Percentiles rank a stretch among this genome's conserved stretches.
Conservation (phyloP, 805 yeast species). For the Priceomyces haplophilus region DNA sequence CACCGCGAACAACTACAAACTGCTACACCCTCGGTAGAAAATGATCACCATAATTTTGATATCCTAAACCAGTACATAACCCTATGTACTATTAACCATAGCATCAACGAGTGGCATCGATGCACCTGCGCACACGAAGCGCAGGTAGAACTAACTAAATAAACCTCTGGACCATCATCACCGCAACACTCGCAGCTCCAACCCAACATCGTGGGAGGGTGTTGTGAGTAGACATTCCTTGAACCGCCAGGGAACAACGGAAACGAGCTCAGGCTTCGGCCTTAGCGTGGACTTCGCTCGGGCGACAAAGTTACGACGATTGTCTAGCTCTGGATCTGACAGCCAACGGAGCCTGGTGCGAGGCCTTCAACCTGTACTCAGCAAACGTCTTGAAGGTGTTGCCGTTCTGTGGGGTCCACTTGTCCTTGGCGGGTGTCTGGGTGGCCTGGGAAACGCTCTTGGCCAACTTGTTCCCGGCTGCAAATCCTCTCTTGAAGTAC, state of each 20-base stretch:
- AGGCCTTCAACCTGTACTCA: slow-evolving; percentile 41
- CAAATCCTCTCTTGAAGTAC: slow-evolving; percentile 19
- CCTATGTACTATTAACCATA: background rate
- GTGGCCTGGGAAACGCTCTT: slow-evolving; percentile 1
- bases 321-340: slow-evolving; percentile 17
- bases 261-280: background rate
- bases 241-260: slow-evolving; percentile 1
- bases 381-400: slow-evolving; percentile 42
- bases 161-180: no score
- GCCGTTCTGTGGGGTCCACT: slow-evolving; percentile 39
- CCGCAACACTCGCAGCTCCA: no score
- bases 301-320: background rate
- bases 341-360: slow-evolving; percentile 41
- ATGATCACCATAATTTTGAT: background rate
- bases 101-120: background rate
- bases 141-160: no score
- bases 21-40: no score
- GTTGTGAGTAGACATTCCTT: background rate
- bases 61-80: background rate
- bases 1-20: no score
- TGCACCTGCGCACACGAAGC: no score
- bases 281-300: background rate
- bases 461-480: slow-evolving; percentile 16
- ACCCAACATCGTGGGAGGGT: no score
- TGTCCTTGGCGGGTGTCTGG: slow-evolving; percentile 10